Percentiles rank a stretch among this genome's conserved stretches.
Conservation (phyloP, 2,329 filamentous ascomycete genomes). For the Gaeumannomyces tritici region DNA sequence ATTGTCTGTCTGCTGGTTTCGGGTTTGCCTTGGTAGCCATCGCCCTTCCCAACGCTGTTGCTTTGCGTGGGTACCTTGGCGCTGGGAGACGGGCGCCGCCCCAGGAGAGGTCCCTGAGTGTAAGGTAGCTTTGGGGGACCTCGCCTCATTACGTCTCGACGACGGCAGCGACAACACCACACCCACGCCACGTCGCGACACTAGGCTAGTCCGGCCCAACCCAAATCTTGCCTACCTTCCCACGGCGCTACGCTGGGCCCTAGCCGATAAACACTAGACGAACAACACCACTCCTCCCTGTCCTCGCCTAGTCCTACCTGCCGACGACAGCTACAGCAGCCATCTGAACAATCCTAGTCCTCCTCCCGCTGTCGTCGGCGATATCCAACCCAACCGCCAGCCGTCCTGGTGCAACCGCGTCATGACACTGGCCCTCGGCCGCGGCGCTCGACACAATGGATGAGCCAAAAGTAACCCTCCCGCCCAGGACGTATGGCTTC, state of each 20-base stretch:
- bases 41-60: neutral
- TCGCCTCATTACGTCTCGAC: neutral
- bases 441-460: slow-evolving; percentile 6
- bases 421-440: slow-evolving; percentile 1
- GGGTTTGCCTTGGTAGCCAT: neutral
- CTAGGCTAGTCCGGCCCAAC: neutral
- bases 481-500: slow-evolving; percentile 43
- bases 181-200: neutral
- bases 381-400: neutral
- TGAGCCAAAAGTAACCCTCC: slow-evolving; percentile 13
- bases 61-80: neutral
- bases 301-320: neutral
- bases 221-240: neutral
- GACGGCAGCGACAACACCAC: neutral
- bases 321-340: neutral
- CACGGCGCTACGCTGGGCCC: neutral
- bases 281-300: neutral
- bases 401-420: neutral
- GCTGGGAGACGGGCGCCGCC: neutral
- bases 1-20: neutral
- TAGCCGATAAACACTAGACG: neutral
- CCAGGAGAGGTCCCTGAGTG: neutral
- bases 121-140: neutral
- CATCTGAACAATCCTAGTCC: neutral
- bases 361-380: neutral